Evolutionary conservation across 2,329 filamentous ascomycete genomes (phyloP).

Genomic region (Periglandula ipomoeae): DNA sequence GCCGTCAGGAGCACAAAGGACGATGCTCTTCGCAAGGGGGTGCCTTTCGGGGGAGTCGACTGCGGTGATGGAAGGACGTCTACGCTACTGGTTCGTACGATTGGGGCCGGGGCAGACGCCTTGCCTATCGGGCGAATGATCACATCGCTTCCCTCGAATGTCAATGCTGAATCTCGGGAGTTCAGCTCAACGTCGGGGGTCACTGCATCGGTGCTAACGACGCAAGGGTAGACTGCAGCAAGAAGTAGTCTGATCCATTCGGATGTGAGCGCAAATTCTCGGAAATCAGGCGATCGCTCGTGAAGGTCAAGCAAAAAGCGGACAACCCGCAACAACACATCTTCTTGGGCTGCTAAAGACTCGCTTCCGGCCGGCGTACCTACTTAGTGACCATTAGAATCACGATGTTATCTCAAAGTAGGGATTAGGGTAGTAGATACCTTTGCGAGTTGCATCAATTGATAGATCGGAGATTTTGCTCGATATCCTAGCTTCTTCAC

Average conservation of each 20-base stretch:
- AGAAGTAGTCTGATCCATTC: slow-evolving; percentile 76
- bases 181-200: slow-evolving; percentile 80
- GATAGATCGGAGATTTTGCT: not conserved
- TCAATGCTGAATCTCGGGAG: slow-evolving; percentile 69
- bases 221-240: slow-evolving; percentile 72
- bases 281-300: slow-evolving; percentile 63
- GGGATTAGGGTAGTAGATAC: not conserved
- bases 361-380: slow-evolving; percentile 32
- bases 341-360: slow-evolving; percentile 41
- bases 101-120: slow-evolving; percentile 53
- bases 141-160: slow-evolving; percentile 78
- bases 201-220: slow-evolving; percentile 79
- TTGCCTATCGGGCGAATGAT: slow-evolving; percentile 63
- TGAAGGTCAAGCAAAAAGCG: slow-evolving; percentile 75
- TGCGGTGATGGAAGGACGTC: slow-evolving; percentile 39
- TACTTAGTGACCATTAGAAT: slow-evolving; percentile 10
- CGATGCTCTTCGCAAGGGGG: slow-evolving; percentile 67
- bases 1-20: slow-evolving; percentile 85
- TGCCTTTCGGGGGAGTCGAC: slow-evolving; percentile 40
- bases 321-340: slow-evolving; percentile 65
- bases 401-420: not conserved
- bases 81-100: slow-evolving; percentile 61
- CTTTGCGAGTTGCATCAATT: not conserved
- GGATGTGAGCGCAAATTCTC: slow-evolving; percentile 71
- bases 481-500: not conserved